Conservation (phyloP, 1,139 yeast genomes). For the Wickerhamiella infanticola region DNA sequence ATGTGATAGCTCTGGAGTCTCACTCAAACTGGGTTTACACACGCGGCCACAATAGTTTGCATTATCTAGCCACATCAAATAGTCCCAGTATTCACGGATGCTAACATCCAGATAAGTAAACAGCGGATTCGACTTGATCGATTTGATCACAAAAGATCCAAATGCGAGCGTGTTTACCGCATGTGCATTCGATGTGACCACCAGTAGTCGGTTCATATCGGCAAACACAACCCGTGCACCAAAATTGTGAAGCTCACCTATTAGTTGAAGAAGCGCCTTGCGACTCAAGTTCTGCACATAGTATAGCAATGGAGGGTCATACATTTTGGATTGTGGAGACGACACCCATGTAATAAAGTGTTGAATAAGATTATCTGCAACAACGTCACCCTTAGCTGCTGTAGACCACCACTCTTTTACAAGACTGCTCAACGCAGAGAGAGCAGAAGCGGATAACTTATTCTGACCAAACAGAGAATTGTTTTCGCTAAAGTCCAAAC, state of each 20-base stretch:
- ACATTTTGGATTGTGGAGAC: conserved; percentile 52
- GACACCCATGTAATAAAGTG: conserved; percentile 82
- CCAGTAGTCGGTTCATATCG: conserved; percentile 54
- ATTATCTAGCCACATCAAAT: conserved; percentile 88
- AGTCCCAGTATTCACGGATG: conserved; percentile 76
- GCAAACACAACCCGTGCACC: conserved; percentile 74
- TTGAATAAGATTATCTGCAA: conserved; percentile 78
- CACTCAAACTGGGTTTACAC: conserved; percentile 40
- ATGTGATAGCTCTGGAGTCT: conserved; percentile 25
- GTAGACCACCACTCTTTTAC: conserved; percentile 92
- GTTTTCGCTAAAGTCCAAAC: conserved; percentile 54
- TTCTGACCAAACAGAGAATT: conserved; percentile 28
- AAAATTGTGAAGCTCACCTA: conserved; percentile 63
- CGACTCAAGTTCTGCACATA: conserved; percentile 80
- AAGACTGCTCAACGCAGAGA: conserved; percentile 53
- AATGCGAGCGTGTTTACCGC: conserved; percentile 87
- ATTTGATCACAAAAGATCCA: conserved; percentile 72
- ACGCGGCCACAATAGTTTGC: conserved; percentile 76
- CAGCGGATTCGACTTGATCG: conserved; percentile 65
- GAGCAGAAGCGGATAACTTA: conserved; percentile 68
- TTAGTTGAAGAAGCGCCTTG: conserved; percentile 65
- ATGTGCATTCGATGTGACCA: conserved; percentile 60
- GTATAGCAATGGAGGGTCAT: conserved; percentile 65
- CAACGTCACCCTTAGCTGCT: conserved; percentile 49
- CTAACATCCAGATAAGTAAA: conserved; percentile 68